Evolutionary conservation across 2,329 filamentous ascomycete species (phyloP), one percentile per base, ranked within the genome.

Genomic region (Cladosporium sp.): DNA sequence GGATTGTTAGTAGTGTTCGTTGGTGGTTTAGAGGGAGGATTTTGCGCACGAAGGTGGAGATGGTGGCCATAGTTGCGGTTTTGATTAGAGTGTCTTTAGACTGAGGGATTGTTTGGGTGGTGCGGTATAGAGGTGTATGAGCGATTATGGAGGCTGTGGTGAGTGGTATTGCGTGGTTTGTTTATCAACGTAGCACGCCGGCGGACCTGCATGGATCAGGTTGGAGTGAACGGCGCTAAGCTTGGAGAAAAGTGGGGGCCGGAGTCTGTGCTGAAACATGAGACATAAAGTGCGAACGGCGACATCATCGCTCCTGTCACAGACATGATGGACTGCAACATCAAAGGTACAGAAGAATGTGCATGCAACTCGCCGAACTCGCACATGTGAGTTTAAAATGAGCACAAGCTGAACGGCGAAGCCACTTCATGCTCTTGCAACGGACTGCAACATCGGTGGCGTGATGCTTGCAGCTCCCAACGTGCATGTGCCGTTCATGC

Each of bases 141-240:
- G 52, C 18, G 18, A n/a, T 29, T 33, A n/a, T 31, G 14, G 23
- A 55, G 31, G 5, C 7, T 33, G 52, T 46, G 40, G 8, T 55
- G 26, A 12, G 23, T 28, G 23, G 23, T 53, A 53, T 21, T 16
- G 1, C 0, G 31, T 56, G 49, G 49, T 55, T 63, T 53, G 46
- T 40, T 55, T 40, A 52, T 63, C 61, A 55, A 44, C 56, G 56
- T 29, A 44, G 56, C 35, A 59, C 56, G 56, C 21, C 56, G 56
- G 16, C 12, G 56, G 35, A 59, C 56, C 33, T 59, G 56, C 56
- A 59, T 44, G 52, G 52, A 31, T 55, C 52, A 29, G 18, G 28
- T 55, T 29, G 52, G 28, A 55, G 31, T 16, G 14, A 23, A 33
- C 3, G 52, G 52, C 52, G 52, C 52, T 55, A 55, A 21, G 26